These are phyloP conservation scores for Blastobotrys attinorum DNA, from an alignment of 805 yeast genomes.

Conservation along the genomic window DNA sequence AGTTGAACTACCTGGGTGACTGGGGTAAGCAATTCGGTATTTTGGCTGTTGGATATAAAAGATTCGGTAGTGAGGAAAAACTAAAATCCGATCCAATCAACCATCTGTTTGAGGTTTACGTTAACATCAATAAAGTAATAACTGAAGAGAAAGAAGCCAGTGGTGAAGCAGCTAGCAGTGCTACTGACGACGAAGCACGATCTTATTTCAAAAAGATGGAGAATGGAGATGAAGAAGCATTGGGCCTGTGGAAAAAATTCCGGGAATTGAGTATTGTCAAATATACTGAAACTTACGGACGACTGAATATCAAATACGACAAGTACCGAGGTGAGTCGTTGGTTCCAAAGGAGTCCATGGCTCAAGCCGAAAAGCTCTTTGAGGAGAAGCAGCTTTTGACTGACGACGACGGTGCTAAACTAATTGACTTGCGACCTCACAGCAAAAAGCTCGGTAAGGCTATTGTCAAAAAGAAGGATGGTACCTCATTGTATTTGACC, in stretches of 20 bases:
- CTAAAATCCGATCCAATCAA: slow-evolving; percentile 77
- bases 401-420: slow-evolving; percentile 85
- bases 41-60: slow-evolving; percentile 84
- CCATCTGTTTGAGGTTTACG: slow-evolving; percentile 93
- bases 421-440: slow-evolving; percentile 76
- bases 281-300: slow-evolving; percentile 81
- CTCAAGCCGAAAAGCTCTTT: slow-evolving; percentile 53
- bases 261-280: slow-evolving; percentile 84
- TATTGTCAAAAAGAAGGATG: slow-evolving; percentile 88
- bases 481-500: slow-evolving; percentile 87
- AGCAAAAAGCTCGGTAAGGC: slow-evolving; percentile 91
- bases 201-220: slow-evolving; percentile 86
- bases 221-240: slow-evolving; percentile 78
- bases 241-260: slow-evolving; percentile 75
- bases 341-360: slow-evolving; percentile 68
- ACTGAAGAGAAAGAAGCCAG: slow-evolving; percentile 52
- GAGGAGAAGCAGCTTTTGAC: slow-evolving; percentile 62
- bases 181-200: slow-evolving; percentile 76
- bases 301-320: slow-evolving; percentile 85
- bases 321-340: slow-evolving; percentile 94
- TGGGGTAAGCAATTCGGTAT: slow-evolving; percentile 99
- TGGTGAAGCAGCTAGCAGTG: slow-evolving; percentile 15
- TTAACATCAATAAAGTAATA: slow-evolving; percentile 72
- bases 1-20: slow-evolving; percentile 95
- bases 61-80: slow-evolving; percentile 72